Base-by-base conservation (phyloP, 768 basidiomycete species). In the Psilocybe cubensis region DNA sequence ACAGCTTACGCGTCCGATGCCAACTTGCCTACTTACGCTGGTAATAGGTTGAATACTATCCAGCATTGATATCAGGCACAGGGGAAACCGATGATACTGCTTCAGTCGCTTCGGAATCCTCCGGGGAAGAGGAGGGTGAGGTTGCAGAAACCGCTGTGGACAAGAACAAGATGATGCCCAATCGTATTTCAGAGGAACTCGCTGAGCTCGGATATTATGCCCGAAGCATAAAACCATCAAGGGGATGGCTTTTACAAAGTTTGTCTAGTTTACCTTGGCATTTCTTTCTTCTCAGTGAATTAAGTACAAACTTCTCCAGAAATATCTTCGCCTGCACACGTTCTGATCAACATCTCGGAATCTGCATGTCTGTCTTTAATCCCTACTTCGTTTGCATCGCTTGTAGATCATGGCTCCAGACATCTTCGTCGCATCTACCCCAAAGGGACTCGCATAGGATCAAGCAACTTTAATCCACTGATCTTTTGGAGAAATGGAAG, bases 331-430 rank as follows among this genome's bases (percentile, higher is more conserved):
- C 83, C 80, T 9, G 73, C 69, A 11, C 77, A 87, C 65, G 65
- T 85, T 52, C 68, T 86, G 20, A 79, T 87, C 70, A 89, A 88
- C 67, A 78, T 87, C 47, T 85, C 83, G 46, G 87, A 89, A 68
- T 74, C 79, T 0, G 63, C 72, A 0, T 70, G 81, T 40, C 66
- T 71, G 11, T 64, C 78, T 1, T 76, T 84, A 3, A 62, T 80
- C 28, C 74, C 81, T 1, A 35, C 67, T 1, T 71, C 69, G 2
- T 67, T 78, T 3, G 33, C 61, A 1, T 62, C 66, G 1, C 76
- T 87, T 24, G 72, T 82, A 51, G 60, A 65, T 12, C 78, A 85
- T 63, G 74, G 78, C 8, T 70, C 65, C 3, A 41, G 63, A 9
- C 77, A 85, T 60, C 70, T 86, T 17, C 78, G 85, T 5, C 79